Base-by-base conservation (phyloP, 257 asterid species). In the Ophiorrhiza pumila region DNA sequence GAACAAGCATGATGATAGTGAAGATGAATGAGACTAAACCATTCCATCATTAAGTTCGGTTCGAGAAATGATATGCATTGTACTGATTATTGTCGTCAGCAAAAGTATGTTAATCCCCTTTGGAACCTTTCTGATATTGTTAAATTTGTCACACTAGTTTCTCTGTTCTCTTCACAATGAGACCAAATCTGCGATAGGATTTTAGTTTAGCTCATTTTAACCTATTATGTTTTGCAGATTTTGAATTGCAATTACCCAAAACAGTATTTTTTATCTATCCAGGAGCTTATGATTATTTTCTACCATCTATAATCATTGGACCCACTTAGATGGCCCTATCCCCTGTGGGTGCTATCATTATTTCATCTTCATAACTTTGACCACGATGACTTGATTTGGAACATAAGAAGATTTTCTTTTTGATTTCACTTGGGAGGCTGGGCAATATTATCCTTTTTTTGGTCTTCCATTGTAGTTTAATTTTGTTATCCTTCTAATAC, bases 1-100 rank as follows among this genome's bases (percentile, higher is more conserved):
- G 50, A 84, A 83, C 67, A 84, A 85, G 58, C 80, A 68, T 43
- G 89, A 85, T 69, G 91, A 76, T 32, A 61, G 86, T 49, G 91
- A 87, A 50, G 96, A 92, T 58, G 94, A 82, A 61, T 86, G 80
- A 89, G 69, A 31, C 34, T 71, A 65, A 76, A 59, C 43, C 49
- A 69, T 29, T 76, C 50, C 47, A 25, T 67, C 20, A 7, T 64
- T 65, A 65, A 69, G 29, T 60, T 74, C 17, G 35, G 61, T 63
- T 65, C 57, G 45, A 80, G 85, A 74, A 70, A 77, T 58, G 69
- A 13, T 60, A 42, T 55, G 65, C 34, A 52, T 25, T 76, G 83
- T 79, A 76, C 81, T 75, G 62, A 58, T 62, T 42, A 46, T 15
- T 31, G 57, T 10, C n/a, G 12, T 25, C 35, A 25, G 42, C n/a